Base-by-base conservation (phyloP, 1,284 basidiomycete genomes). In the Sanguinoderma infundibulare region DNA sequence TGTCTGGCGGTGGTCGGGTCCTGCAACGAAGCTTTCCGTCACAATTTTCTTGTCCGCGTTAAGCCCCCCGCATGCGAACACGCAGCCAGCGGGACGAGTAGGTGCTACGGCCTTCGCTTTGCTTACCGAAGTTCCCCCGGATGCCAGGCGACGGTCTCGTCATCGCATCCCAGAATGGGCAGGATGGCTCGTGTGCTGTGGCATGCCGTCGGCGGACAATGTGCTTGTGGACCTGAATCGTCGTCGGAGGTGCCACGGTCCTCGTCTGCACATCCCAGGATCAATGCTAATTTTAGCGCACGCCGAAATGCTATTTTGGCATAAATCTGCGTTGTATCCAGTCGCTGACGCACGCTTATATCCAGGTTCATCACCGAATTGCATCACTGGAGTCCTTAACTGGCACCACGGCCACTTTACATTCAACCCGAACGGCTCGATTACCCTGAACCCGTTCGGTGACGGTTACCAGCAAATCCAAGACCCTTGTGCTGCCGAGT, bases 391-490 rank as follows among this genome's bases (percentile, higher is more conserved):
- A 28, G 85, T 91, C 70, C 83, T 97, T 72, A 85, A 87, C 72
- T 98, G 92, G 92, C 87, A 87, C 67, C 96, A 98, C 75, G 96
- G 96, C 22, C 87, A 75, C 32, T 95, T 91, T 75, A 62, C 71
- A 0, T 75, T 93, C 46, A 77, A 86, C 62, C 34, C 78, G 58
- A 95, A 97, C 73, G 93, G 93, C 12, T 94, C 92, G 12, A 87
- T 98, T 62, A 72, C 83, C 40, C 77, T 93, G 70, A 79, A 72
- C 2, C 91, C 94, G 2, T 84, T 92, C 66, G 83, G 80, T 15
- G 95, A 98, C 73, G 95, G 95, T 15, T 93, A 86, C 76, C 93
- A 96, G 73, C 94, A 96, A 78, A 85, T 97, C 51, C 94, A 98
- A 79, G 90, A 96, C 68, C 88, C 93, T 0, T 98, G 96, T 72